Evolutionary conservation across 177 flowering plant species (phyloP).

Genomic region (Telopea speciosissima): DNA sequence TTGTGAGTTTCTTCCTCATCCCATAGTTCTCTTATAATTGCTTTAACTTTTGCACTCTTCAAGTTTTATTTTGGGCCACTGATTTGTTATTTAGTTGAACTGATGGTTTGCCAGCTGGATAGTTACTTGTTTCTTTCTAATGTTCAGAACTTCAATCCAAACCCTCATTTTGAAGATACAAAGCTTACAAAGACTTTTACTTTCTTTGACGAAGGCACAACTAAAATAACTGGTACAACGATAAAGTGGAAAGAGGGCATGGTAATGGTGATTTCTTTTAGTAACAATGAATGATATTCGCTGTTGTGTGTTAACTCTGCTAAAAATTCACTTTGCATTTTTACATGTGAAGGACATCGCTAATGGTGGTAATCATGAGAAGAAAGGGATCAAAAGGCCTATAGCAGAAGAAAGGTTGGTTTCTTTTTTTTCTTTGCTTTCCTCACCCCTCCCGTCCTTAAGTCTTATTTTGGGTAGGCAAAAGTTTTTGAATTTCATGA

Average conservation of each 20-base stretch:
- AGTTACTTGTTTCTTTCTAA: not conserved
- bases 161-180: conserved; percentile 84
- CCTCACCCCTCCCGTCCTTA: too few species aligned
- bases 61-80: not conserved
- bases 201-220: conserved; percentile 76
- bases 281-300: not conserved
- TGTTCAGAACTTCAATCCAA: conserved; percentile 69
- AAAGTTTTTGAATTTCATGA: not conserved
- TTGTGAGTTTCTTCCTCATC: conserved; percentile 38
- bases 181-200: conserved; percentile 76
- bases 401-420: conserved; percentile 59
- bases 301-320: not conserved
- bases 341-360: conserved; percentile 50
- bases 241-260: conserved; percentile 96
- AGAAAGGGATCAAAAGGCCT: conserved; percentile 79
- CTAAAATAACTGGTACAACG: conserved; percentile 60
- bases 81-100: not conserved
- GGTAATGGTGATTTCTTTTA: conserved; percentile 36
- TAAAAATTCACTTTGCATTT: not conserved
- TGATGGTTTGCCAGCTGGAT: not conserved
- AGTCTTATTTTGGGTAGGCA: not conserved
- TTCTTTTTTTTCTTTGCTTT: not conserved
- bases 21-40: not conserved
- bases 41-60: not conserved
- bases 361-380: conserved; percentile 59